Base-by-base conservation (phyloP, 495 filamentous ascomycete genomes). In the Cetradonia linearis region DNA sequence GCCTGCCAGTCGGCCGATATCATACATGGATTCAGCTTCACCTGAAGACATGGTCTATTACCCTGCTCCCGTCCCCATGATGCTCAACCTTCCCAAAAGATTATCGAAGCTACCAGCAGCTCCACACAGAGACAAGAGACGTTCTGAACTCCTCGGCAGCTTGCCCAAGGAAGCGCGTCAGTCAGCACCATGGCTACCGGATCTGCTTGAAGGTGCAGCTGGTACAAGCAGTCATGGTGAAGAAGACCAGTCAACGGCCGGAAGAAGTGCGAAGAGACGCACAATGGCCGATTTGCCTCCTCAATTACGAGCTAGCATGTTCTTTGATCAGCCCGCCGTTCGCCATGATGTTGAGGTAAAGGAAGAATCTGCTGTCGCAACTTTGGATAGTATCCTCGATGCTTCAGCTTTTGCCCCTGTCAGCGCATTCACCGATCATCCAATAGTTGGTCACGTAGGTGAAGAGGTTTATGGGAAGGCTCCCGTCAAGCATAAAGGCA, bases 371-470 rank as follows among this genome's bases (percentile, higher is more conserved):
- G 89, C 91, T 18, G 89, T 90, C 63, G 86, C 81, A 37, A 96
- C 92, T 0, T 77, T 98, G 10, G 93, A 98, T 59, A 93, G 84
- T 66, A 93, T 98, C 48, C 78, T 98, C 11, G 89, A 96, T 71
- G 93, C 93, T n/a, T 95, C 93, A 5, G 88, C 90, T 3, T 79
- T 79, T 61, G 93, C 94, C 2, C 93, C 93, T n/a, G 89, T 95
- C 47, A 89, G 79, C 47, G 93, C 93, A 54, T 97, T 96, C 66
- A 96, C 89, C 0, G 91, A 97, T 68, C 93, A 98, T 70, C 86
- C 87, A 11, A 88, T 87, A 61, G 87, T 85, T 33, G 92, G 91
- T 16, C 81, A 82, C 37, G 68, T 86, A 18, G 86, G 86, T 53
- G 68, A 78, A 1, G 81, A 88, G 65, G 80, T 88, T 0, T 87